Base-by-base conservation (phyloP, 805 yeast species). In the Alloascoidea hylecoeti region DNA sequence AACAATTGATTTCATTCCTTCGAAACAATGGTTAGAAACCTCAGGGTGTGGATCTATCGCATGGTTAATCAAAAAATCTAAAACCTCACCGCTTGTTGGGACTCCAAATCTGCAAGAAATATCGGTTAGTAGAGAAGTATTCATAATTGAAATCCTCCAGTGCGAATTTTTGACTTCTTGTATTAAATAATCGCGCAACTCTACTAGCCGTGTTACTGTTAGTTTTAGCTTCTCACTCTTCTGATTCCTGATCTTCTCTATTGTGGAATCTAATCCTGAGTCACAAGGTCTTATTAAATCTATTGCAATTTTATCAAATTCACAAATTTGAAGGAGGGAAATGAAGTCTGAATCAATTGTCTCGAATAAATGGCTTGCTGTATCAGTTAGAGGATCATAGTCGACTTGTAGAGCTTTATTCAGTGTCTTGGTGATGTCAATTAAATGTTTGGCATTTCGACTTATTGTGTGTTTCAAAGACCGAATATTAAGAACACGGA, bases 381-480 rank as follows among this genome's bases (percentile, higher is more conserved):
- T 45, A 1, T 59, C 59, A 32, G 68, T 68, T 4, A 82, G 72
- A 14, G 71, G 68, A 6, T 61, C 51, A 40, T 76, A 71, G 39
- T 78, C 82, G 14, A 77, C 55, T 4, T 57, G 56, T 39, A 78
- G 58, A 37, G 89, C 77, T 17, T 57, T 56, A 23, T 73, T 67
- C 33, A 83, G 50, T 14, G 77, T 47, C 14, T 55, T 56, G 14
- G 74, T 61, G 42, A 72, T 64, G 35, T 57, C 60, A 12, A 63
- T 56, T 35, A 81, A 46, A 44, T 75, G 68, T 36, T 59, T 58
- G 46, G 65, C 71, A 49, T 79, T 88, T 27, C 68, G 66, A 40
- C 70, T 68, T 5, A 82, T 53, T 45, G 75, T 68, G 13, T 68
- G 63, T 41, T 69, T 70, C 40, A 88, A 64, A 44, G 75, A 70